Evolutionary conservation across 2,329 filamentous ascomycete genomes (phyloP), one percentile per base, ranked within the genome.

Genomic region (Ascochyta rabiei): DNA sequence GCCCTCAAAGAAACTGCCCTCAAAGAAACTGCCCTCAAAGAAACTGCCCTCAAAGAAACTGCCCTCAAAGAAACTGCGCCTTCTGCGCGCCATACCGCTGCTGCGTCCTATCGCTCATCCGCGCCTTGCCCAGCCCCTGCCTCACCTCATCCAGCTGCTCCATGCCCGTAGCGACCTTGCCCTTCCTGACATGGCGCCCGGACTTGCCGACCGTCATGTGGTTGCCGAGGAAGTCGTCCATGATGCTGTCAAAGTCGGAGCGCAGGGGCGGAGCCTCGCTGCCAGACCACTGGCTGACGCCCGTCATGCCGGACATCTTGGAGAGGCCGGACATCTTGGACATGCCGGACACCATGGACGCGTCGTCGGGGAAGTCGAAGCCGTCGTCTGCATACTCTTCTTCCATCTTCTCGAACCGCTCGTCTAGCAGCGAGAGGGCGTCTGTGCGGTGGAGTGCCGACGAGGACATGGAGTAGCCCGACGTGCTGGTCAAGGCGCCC

Each of bases 131-230:
- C 52, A 97, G 76, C 6, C 86, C 90, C 60, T 84, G 84, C 48
- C 95, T 83, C 46, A 99, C 88, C 77, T 98, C 93, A 62, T 98
- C 95, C 56, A 98, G 80, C 79, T 98, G 91, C 75, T 90, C 87
- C 61, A 97, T 82, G 0, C 95, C 95, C 56, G 84, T 90, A 72
- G 89, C 88, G 61, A 89, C 86, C 70, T 89, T 90, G 16, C 88
- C 88, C 77, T 93, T 91, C 79, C 93, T 93, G 18, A 91, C 84
- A 48, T 82, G 76, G 38, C 75, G 68, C 23, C 53, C 53, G 2
- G 53, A 15, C 78, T 91, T 92, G 2, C 89, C 89, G 21, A 83
- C 83, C 76, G 86, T 88, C 9, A 85, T 85, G 70, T 90, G 89
- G 30, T 81, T 86, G 8, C 87, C 89, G 23, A 98, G 77, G 77